Evolutionary conservation across 2,329 filamentous ascomycete species (phyloP).

Genomic region (Sclerotinia subarctica): DNA sequence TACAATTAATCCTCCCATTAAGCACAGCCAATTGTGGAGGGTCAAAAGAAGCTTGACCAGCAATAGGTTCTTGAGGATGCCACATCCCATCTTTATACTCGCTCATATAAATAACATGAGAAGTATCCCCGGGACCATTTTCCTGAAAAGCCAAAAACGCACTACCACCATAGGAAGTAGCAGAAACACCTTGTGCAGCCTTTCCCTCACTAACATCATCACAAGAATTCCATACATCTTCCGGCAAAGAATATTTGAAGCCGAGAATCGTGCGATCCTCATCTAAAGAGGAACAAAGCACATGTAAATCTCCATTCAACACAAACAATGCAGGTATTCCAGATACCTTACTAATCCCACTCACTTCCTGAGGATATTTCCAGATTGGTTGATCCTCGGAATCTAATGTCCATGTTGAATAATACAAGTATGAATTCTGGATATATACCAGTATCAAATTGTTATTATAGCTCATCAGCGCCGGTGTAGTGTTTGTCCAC

Average conservation of each 20-base stretch:
- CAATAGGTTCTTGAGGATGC: constrained; percentile 28
- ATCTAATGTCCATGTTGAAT: constrained; percentile 33
- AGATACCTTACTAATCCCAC: constrained; percentile 31
- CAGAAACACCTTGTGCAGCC: constrained; percentile 38
- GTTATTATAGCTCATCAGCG: constrained; percentile 40
- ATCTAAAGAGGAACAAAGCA: constrained; percentile 36
- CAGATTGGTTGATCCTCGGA: constrained; percentile 28
- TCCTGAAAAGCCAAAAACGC: constrained; percentile 37
- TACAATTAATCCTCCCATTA: constrained; percentile 39
- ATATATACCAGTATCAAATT: constrained; percentile 39
- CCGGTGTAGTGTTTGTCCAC: constrained; percentile 34
- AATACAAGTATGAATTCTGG: constrained; percentile 34
- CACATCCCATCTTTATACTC: constrained; percentile 31
- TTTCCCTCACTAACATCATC: constrained; percentile 40
- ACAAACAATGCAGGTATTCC: constrained; percentile 40
- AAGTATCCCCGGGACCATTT: constrained; percentile 28
- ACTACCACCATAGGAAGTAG: constrained; percentile 38
- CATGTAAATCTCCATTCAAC: constrained; percentile 37
- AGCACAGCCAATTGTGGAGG: constrained; percentile 33
- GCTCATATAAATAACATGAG: constrained; percentile 28
- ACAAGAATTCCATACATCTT: constrained; percentile 36
- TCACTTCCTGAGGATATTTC: constrained; percentile 30
- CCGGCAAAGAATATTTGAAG: constrained; percentile 37
- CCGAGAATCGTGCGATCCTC: constrained; percentile 36
- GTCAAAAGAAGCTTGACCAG: constrained; percentile 27